A percentile compares a stretch with the other conserved stretches of the same genome.
Conservation (phyloP, 176 grass and related monocot genomes). For the Zea luxurians region DNA sequence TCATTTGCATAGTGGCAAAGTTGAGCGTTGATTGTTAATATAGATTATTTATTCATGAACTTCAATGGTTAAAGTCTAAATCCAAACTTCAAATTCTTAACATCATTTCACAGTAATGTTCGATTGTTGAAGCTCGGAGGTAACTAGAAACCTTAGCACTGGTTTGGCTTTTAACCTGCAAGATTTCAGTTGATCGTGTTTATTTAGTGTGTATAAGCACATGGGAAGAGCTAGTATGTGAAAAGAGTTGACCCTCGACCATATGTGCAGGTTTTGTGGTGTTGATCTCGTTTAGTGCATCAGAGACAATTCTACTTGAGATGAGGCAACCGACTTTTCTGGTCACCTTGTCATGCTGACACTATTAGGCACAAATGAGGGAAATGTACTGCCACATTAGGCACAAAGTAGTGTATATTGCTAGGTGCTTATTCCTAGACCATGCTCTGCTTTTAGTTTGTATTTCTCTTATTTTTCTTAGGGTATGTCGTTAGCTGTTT, state of each 20-base stretch:
- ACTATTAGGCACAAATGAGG: too few species aligned
- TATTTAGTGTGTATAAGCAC: neutral
- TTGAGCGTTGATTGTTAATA: neutral
- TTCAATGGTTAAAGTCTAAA: neutral
- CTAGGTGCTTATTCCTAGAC: too few species aligned
- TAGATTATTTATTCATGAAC: neutral
- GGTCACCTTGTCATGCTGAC: too few species aligned
- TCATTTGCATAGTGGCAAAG: neutral
- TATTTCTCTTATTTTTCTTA: too few species aligned
- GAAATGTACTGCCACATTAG: too few species aligned
- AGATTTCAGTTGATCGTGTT: neutral
- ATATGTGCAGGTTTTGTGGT: constrained; percentile 43
- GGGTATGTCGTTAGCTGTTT: too few species aligned
- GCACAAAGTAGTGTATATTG: too few species aligned
- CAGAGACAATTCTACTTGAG: too few species aligned
- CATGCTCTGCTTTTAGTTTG: too few species aligned
- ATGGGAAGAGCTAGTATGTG: neutral
- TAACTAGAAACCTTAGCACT: neutral
- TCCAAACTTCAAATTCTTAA: neutral
- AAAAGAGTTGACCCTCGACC: neutral
- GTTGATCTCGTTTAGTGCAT: neutral
- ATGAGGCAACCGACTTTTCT: too few species aligned
- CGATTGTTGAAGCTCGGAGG: neutral
- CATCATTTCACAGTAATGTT: neutral
- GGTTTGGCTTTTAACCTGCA: neutral